A percentile compares a stretch with the other conserved stretches of the same genome.
These are phyloP conservation scores for Anthostomella pinea DNA, from an alignment of 2,329 filamentous ascomycete genomes.

Conservation along the genomic window DNA sequence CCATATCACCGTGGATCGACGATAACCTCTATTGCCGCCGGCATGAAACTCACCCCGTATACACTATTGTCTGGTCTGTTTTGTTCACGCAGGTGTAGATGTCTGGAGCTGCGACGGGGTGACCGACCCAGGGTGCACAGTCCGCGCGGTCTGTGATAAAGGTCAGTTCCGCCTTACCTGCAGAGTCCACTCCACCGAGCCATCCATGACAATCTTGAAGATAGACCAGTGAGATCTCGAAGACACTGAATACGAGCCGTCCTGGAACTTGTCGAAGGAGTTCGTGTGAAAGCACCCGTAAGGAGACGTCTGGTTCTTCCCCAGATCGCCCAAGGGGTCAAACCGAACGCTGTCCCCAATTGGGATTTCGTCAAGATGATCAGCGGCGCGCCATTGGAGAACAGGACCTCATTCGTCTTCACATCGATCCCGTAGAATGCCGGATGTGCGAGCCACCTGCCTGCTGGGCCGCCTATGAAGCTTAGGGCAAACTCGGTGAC, in stretches of 20 bases:
- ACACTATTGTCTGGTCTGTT: no score
- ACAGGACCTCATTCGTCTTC: constrained; percentile 37
- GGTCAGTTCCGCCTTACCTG: constrained; percentile 20
- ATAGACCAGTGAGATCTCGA: constrained; percentile 23
- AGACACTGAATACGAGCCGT: constrained; percentile 28
- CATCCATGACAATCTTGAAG: constrained; percentile 21
- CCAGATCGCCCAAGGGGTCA: constrained; percentile 19
- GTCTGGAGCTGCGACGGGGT: no score
- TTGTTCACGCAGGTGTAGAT: no score
- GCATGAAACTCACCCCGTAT: no score
- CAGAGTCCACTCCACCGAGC: constrained; percentile 23
- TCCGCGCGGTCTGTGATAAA: no score
- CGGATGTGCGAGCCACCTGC: constrained; percentile 35
- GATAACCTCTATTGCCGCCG: no score
- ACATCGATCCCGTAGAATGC: constrained; percentile 43
- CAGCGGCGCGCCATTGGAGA: constrained; percentile 39
- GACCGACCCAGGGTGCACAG: no score
- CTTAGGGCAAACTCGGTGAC: constrained; percentile 30
- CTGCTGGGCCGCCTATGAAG: constrained; percentile 28
- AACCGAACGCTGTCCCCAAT: constrained; percentile 12
- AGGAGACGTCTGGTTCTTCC: constrained; percentile 19
- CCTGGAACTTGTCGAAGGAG: constrained; percentile 22
- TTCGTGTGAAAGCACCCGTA: constrained; percentile 31
- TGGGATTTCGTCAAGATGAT: constrained; percentile 33
- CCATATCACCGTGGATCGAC: no score